A percentile compares a stretch with the other conserved stretches of the same genome.
Evolutionary conservation across 1,139 yeast species (phyloP).

Genomic region (Scheffersomyces quercinus): DNA sequence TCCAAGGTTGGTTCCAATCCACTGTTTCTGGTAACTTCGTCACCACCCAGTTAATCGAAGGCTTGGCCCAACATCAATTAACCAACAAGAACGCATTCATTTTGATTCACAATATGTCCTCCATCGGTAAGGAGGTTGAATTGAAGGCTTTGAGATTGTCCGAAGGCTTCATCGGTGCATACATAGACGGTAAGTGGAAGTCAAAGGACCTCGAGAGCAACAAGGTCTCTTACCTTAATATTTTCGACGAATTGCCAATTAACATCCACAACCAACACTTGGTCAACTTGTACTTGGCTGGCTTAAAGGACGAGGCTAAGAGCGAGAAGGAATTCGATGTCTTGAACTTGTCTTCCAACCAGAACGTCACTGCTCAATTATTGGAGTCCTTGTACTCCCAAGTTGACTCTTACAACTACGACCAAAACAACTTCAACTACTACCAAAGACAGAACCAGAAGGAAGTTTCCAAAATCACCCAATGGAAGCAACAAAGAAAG

Average conservation of each 20-base stretch:
- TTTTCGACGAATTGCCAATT: slow-evolving; percentile 74
- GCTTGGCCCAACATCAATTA: slow-evolving; percentile 65
- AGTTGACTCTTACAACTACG: slow-evolving; percentile 77
- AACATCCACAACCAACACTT: slow-evolving; percentile 57
- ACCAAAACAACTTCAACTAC: slow-evolving; percentile 79
- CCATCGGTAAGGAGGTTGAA: slow-evolving; percentile 64
- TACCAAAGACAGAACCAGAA: slow-evolving; percentile 78
- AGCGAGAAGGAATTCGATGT: slow-evolving; percentile 36
- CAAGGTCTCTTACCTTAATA: slow-evolving; percentile 64
- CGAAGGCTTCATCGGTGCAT: slow-evolving; percentile 58
- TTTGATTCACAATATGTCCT: slow-evolving; percentile 70
- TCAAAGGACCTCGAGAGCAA: slow-evolving; percentile 62
- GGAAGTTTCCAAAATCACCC: slow-evolving; percentile 68
- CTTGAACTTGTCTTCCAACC: slow-evolving; percentile 46
- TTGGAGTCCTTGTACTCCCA: slow-evolving; percentile 74
- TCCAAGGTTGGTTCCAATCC: slow-evolving; percentile 83
- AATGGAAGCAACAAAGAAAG: slow-evolving; percentile 70
- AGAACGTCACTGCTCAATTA: slow-evolving; percentile 47
- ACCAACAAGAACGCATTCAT: slow-evolving; percentile 66
- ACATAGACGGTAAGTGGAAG: slow-evolving; percentile 61
- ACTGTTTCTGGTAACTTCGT: slow-evolving; percentile 70
- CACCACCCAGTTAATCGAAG: slow-evolving; percentile 65
- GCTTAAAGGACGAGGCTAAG: slow-evolving; percentile 27
- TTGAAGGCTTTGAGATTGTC: slow-evolving; percentile 73
- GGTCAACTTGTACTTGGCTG: slow-evolving; percentile 42